A percentile compares a stretch with the other conserved stretches of the same genome.
These are phyloP conservation scores for Platanthera zijinensis DNA, from an alignment of 106 monocot species.

Conservation along the genomic window DNA sequence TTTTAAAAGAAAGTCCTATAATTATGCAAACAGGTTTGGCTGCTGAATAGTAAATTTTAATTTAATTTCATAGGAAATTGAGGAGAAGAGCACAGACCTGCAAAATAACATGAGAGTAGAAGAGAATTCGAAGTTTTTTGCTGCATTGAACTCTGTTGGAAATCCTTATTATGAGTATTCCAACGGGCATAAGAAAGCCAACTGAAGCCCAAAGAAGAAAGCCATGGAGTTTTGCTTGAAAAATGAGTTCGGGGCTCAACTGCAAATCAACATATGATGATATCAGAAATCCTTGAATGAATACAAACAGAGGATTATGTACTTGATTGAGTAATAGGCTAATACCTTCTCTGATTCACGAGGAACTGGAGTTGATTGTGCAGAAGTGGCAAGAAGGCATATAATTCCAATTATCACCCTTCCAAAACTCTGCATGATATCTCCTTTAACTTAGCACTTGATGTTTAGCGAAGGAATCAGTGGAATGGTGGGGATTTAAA, in stretches of 20 bases:
- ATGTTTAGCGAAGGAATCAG: neutral
- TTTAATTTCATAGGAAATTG: neutral
- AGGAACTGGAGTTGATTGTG: neutral
- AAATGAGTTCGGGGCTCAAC: slow-evolving; percentile 29
- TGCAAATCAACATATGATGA: slow-evolving; percentile 14
- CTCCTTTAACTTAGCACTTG: neutral
- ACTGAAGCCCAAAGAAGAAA: slow-evolving; percentile 71
- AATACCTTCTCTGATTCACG: neutral
- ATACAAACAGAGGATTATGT: neutral
- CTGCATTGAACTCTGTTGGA: slow-evolving; percentile 27
- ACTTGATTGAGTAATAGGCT: neutral
- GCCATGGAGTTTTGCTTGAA: slow-evolving; percentile 63
- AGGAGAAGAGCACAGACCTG: slow-evolving; percentile 34
- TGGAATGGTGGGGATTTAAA: neutral
- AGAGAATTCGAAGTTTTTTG: slow-evolving; percentile 36
- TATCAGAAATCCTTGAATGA: neutral
- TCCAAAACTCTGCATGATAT: neutral
- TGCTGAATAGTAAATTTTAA: neutral
- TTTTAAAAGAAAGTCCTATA: neutral
- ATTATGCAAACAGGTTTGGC: no score
- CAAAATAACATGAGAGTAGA: slow-evolving; percentile 59
- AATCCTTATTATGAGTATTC: slow-evolving; percentile 53
- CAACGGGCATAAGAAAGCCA: slow-evolving; percentile 73
- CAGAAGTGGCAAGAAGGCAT: neutral
- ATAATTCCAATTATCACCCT: neutral